A percentile compares a stretch with the other conserved stretches of the same genome.
Conservation (phyloP, 805 yeast genomes). For the Saturnispora galanensis region DNA sequence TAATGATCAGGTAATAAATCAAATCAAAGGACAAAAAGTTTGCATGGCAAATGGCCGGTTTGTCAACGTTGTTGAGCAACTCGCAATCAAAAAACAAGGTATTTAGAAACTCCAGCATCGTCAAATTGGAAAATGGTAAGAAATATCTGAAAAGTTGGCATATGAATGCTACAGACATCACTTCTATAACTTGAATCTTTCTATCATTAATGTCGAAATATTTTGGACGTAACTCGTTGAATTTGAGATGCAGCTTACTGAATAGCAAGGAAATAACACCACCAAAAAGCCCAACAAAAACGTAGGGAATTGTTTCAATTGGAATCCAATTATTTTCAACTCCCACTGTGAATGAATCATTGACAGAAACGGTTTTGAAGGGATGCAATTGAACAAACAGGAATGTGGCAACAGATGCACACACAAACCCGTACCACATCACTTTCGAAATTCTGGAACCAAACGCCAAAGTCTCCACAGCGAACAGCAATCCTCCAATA, state of each 20-base stretch:
- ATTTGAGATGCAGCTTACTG: conserved; percentile 36
- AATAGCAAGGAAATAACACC: conserved; percentile 55
- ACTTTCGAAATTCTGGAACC: conserved; percentile 53
- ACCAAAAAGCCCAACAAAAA: conserved; percentile 60
- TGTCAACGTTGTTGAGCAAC: conserved; percentile 5
- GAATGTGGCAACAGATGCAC: conserved; percentile 65
- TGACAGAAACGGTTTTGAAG: conserved; percentile 32
- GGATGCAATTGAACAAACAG: conserved; percentile 45
- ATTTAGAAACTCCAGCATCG: conserved; percentile 48
- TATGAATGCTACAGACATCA: conserved; percentile 29
- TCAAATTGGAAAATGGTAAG: conserved; percentile 33
- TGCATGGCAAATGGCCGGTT: conserved; percentile 14
- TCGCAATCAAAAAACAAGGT: conserved; percentile 62
- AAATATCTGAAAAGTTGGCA: conserved; percentile 53
- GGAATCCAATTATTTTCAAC: conserved; percentile 65
- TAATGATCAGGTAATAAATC: conserved; percentile 9
- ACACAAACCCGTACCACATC: conserved; percentile 78
- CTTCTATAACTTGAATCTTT: conserved; percentile 39
- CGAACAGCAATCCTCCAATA: conserved; percentile 78
- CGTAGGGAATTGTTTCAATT: conserved; percentile 62
- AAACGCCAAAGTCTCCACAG: conserved; percentile 57
- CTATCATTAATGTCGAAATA: conserved; percentile 20
- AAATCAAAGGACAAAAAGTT: conserved; percentile 29
- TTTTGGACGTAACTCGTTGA: conserved; percentile 28
- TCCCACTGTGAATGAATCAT: conserved; percentile 47